phyloP scores from a whole-genome alignment of 169 alveolate genomes.

The Cryptosporidium canis region DNA sequence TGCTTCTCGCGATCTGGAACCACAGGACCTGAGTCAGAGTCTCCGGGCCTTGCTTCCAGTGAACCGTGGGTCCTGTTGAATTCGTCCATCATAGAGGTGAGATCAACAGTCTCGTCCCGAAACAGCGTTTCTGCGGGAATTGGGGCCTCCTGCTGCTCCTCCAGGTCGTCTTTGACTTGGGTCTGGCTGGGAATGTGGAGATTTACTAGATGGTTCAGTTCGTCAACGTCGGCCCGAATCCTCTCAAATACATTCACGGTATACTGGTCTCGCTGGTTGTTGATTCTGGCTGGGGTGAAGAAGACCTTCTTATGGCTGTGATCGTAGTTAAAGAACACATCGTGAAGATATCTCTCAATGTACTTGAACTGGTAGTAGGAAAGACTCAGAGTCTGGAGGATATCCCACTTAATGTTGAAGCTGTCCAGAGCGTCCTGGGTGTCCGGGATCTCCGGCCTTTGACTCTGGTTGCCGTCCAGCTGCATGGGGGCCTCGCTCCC shows the following conservation, averaged over 20 bases:
- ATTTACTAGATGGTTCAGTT: not conserved
- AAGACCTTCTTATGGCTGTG: slow-evolving; percentile 52
- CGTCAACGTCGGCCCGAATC: not conserved
- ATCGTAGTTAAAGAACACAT: slow-evolving; percentile 54
- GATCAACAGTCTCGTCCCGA: too few species aligned
- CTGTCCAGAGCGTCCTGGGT: not conserved
- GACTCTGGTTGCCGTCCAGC: not conserved
- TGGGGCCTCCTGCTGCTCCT: not conserved
- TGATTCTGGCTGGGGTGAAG: slow-evolving; percentile 40
- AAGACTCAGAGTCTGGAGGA: not conserved
- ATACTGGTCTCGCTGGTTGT: not conserved
- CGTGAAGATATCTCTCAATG: slow-evolving; percentile 29
- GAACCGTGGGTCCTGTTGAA: too few species aligned
- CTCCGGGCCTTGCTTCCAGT: too few species aligned
- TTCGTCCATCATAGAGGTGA: too few species aligned
- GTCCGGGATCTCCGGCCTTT: not conserved
- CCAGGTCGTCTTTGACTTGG: not conserved
- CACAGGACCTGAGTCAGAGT: too few species aligned
- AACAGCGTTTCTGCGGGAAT: too few species aligned
- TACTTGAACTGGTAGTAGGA: slow-evolving; percentile 52
- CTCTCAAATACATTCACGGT: slow-evolving; percentile 2
- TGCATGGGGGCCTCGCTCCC: not conserved
- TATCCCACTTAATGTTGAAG: slow-evolving; percentile 40
- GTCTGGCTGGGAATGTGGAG: not conserved
- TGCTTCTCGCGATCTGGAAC: too few species aligned